Percentiles rank a stretch among this genome's conserved stretches.
phyloP scores from a whole-genome alignment of 2,329 filamentous ascomycete genomes.

The Ophiosphaerella narmari region DNA sequence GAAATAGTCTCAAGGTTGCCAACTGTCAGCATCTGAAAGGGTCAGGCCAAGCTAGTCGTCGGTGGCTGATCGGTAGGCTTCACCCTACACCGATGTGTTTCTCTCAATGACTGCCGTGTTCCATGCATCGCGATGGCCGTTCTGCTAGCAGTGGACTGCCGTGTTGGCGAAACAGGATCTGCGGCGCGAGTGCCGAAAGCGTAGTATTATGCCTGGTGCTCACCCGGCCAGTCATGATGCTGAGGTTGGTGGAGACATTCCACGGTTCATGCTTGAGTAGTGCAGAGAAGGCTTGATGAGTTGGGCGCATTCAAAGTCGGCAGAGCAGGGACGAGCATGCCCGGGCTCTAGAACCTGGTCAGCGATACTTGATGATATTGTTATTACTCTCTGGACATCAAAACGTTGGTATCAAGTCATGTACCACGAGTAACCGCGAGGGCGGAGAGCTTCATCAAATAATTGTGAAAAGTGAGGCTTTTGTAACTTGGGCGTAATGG shows the following conservation, averaged over 20 bases:
- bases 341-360: background rate
- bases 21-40: background rate
- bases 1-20: background rate
- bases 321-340: background rate
- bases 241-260: background rate
- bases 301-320: too few species aligned
- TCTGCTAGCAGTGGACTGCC: slow-evolving; percentile 25
- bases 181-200: slow-evolving; percentile 32
- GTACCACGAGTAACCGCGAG: background rate
- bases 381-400: background rate
- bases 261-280: background rate
- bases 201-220: background rate
- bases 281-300: background rate
- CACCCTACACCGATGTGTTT: slow-evolving; percentile 2
- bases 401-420: background rate
- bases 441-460: background rate
- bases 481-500: background rate
- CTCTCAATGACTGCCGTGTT: slow-evolving; percentile 1
- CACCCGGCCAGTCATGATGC: background rate
- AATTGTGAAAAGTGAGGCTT: background rate
- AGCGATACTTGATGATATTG: background rate
- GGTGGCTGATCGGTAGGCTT: background rate
- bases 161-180: slow-evolving; percentile 35
- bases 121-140: slow-evolving; percentile 9
- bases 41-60: background rate